Base-by-base conservation (phyloP, 2,329 filamentous ascomycete genomes). In the Calonectria hongkongensis region DNA sequence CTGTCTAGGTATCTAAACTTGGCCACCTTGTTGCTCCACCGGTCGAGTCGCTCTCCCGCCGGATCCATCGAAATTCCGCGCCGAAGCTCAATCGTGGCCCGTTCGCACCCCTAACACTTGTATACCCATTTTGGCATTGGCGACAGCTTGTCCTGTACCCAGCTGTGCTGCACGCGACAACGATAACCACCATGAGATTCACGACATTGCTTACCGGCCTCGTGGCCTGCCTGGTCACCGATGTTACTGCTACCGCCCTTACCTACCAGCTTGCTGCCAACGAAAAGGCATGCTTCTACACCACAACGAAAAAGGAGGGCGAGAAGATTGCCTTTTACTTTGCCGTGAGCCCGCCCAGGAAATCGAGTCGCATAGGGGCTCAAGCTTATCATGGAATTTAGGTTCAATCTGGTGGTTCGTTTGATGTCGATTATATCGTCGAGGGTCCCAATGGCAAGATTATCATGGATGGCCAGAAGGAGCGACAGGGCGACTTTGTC, bases 261-360 rank as follows among this genome's bases (percentile, higher is more conserved):
- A 99, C 97, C 60, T 99, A 98, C 89, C 95, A 96, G 86, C 89
- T 99, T 58, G 87, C 89, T 66, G 94, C 97, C 64, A 94, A 97
- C 87, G 97, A 98, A 89, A 95, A 94, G 86, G 95, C 97, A 73
- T 99, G 97, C 88, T 99, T 99, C 91, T 98, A 94, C 84, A 91
- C 94, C 70, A 88, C 92, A 78, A 93, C 96, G 68, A 92, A 95
- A 76, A 91, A 94, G 83, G 90, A 91, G 83, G 93, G 93, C 79
- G 92, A 94, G 81, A 99, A 99, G 91, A 89, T 99, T 78, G 96
- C 97, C 63, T 99, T 99, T 83, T 99, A 99, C 88, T 99, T 99
- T 86, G 97, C 97, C 73, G 97, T 99, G 88, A 78, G 93, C 87
- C 50, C 64, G n/a, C 45, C 36, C 36, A 12, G 66, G 69, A 62